Evolutionary conservation across 2,329 filamentous ascomycete genomes (phyloP).

Genomic region (Chaetomium strumarium): DNA sequence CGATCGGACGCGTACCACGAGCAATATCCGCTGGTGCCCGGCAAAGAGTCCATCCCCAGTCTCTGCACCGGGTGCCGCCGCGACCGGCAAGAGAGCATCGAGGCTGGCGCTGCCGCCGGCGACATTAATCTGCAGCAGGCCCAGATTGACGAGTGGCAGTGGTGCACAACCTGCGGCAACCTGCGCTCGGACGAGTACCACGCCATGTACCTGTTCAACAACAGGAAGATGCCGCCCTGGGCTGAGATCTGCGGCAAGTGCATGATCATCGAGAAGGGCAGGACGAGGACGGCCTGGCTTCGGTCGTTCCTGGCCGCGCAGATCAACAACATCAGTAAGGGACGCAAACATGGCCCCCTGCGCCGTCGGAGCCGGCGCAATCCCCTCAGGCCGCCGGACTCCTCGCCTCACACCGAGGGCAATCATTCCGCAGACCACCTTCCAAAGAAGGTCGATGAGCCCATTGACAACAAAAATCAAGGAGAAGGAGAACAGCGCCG

Average conservation of each 20-base stretch:
- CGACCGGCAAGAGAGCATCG: background rate
- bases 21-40: background rate
- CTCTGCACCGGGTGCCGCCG: constrained; percentile 11
- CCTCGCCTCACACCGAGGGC: background rate
- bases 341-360: background rate
- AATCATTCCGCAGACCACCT: background rate
- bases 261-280: background rate
- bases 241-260: constrained; percentile 8
- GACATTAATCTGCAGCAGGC: background rate
- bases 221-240: background rate
- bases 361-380: constrained; percentile 2
- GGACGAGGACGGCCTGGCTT: background rate
- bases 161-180: constrained; percentile 14
- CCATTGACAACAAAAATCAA: background rate
- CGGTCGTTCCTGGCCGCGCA: too few species aligned
- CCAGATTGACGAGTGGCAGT: constrained; percentile 7
- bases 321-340: background rate
- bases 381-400: background rate
- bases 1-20: constrained; percentile 2
- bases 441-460: too few species aligned
- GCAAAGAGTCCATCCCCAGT: background rate
- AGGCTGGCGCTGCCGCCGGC: background rate
- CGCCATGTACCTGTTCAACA: background rate
- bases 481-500: background rate
- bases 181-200: constrained; percentile 14